Evolutionary conservation across 2,329 filamentous ascomycete genomes (phyloP).

Genomic region (Trichoderma atroviride): DNA sequence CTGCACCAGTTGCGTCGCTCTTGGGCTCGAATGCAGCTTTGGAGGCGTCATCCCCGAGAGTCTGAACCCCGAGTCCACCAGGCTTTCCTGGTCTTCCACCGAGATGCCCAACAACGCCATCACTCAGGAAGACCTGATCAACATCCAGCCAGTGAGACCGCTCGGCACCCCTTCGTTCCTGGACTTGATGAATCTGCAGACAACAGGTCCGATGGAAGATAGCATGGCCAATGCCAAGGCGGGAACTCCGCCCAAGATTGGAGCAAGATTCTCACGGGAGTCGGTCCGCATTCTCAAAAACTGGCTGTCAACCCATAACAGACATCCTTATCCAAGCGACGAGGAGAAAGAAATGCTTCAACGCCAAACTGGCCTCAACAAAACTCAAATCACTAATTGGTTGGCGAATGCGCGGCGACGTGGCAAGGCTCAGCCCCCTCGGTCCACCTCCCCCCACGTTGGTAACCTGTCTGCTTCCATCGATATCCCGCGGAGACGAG

Average conservation of each 20-base stretch:
- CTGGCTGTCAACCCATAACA: slow-evolving; percentile 78
- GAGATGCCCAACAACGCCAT: slow-evolving; percentile 46
- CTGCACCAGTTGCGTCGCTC: slow-evolving; percentile 64
- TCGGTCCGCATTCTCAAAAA: slow-evolving; percentile 79
- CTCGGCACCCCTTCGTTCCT: slow-evolving; percentile 34
- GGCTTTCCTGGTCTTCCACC: slow-evolving; percentile 42
- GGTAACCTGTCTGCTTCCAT: slow-evolving; percentile 64
- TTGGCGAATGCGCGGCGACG: slow-evolving; percentile 85
- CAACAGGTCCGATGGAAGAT: slow-evolving; percentile 9
- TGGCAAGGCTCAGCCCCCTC: slow-evolving; percentile 72
- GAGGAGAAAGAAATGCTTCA: slow-evolving; percentile 82
- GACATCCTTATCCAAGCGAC: slow-evolving; percentile 86
- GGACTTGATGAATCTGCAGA: slow-evolving; percentile 34
- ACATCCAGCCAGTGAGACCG: slow-evolving; percentile 33
- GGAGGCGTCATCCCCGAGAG: slow-evolving; percentile 42
- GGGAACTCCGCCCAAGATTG: slow-evolving; percentile 60
- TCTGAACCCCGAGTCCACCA: slow-evolving; percentile 39
- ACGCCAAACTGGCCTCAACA: slow-evolving; percentile 75
- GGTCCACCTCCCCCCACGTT: slow-evolving; percentile 70
- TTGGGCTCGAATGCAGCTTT: slow-evolving; percentile 62
- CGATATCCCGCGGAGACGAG: slow-evolving; percentile 68
- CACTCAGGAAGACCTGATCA: slow-evolving; percentile 33
- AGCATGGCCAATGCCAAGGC: slow-evolving; percentile 30
- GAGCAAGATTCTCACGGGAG: slow-evolving; percentile 76
- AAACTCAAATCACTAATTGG: slow-evolving; percentile 88